A percentile compares a stretch with the other conserved stretches of the same genome.
These are phyloP conservation scores for Yarrowia osloensis DNA, from an alignment of 805 yeast genomes.

Conservation along the genomic window DNA sequence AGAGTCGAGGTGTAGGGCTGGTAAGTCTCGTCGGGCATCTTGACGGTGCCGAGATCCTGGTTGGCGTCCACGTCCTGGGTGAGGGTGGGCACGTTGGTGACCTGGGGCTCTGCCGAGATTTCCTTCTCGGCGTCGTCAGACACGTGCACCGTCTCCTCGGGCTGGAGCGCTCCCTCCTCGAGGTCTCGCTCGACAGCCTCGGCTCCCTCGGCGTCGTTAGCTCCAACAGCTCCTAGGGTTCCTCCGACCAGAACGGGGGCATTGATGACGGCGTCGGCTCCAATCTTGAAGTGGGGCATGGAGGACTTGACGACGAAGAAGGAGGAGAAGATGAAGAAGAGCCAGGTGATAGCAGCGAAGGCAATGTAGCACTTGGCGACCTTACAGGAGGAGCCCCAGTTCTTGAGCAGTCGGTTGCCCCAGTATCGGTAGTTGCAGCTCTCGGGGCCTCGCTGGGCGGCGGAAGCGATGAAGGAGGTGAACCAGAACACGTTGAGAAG, in stretches of 20 bases:
- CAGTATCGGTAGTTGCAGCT: not conserved
- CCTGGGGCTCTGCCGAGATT: not conserved
- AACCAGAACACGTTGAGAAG: slow-evolving; percentile 25
- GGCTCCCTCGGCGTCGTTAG: not conserved
- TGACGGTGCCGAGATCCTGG: slow-evolving; percentile 19
- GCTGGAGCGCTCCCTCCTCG: slow-evolving; percentile 4
- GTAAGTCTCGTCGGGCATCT: slow-evolving; percentile 25
- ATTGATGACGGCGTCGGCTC: not conserved
- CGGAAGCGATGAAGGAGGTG: slow-evolving; percentile 21
- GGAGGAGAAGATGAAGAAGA: slow-evolving; percentile 23
- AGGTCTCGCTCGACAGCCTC: not conserved
- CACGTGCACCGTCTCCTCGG: slow-evolving; percentile 20
- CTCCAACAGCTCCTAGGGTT: not conserved
- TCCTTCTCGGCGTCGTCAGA: slow-evolving; percentile 16
- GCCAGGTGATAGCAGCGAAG: slow-evolving; percentile 30
- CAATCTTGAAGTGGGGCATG: slow-evolving; percentile 5
- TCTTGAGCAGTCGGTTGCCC: not conserved
- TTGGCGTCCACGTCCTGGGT: not conserved
- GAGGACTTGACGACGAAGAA: slow-evolving; percentile 5
- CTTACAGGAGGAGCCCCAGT: slow-evolving; percentile 16
- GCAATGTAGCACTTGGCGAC: slow-evolving; percentile 31
- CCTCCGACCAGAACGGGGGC: slow-evolving; percentile 6
- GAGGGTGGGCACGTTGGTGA: not conserved
- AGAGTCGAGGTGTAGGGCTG: slow-evolving; percentile 13
- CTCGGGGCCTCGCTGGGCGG: slow-evolving; percentile 26